Conservation (phyloP, 2,329 filamentous ascomycete genomes). For the Metarhizium guizhouense region DNA sequence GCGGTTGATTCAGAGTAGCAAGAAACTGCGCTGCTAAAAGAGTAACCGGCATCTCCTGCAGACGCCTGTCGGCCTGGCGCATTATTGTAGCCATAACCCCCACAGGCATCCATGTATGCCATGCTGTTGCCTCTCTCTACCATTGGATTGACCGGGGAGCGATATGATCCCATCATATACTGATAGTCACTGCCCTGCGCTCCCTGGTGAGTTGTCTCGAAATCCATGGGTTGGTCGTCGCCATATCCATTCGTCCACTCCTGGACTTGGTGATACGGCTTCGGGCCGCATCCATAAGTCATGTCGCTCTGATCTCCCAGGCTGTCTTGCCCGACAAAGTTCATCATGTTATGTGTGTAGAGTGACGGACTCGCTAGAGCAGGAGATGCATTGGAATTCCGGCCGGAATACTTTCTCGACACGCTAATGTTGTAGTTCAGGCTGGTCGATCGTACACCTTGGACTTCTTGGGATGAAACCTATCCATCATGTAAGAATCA, state of each 20-base stretch:
- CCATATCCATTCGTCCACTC: conserved; percentile 17
- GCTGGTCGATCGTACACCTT: conserved; percentile 14
- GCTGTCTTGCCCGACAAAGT: conserved; percentile 1
- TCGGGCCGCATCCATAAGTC: conserved; percentile 15
- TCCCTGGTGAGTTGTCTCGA: conserved; percentile 14
- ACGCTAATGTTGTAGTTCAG: conserved; percentile 22
- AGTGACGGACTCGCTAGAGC: not conserved
- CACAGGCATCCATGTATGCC: conserved; percentile 19
- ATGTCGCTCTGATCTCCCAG: conserved; percentile 4
- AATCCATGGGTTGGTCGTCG: conserved; percentile 17
- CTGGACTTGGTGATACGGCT: conserved; percentile 15
- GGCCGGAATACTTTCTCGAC: conserved; percentile 21
- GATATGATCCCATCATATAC: conserved; percentile 18
- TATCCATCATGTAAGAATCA: not conserved
- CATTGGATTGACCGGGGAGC: conserved; percentile 12
- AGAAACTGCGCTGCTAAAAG: conserved; percentile 5
- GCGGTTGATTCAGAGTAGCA: not conserved
- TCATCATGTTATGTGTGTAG: not conserved
- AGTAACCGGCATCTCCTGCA: conserved; percentile 9
- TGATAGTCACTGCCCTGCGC: conserved; percentile 12
- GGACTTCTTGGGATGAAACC: conserved; percentile 24
- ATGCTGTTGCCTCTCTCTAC: conserved; percentile 10
- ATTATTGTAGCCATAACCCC: conserved; percentile 16
- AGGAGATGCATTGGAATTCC: conserved; percentile 12
- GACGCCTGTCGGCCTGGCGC: not conserved